Evolutionary conservation across 2,329 filamentous ascomycete genomes (phyloP).

Genomic region (Ceratocystis cubensis): DNA sequence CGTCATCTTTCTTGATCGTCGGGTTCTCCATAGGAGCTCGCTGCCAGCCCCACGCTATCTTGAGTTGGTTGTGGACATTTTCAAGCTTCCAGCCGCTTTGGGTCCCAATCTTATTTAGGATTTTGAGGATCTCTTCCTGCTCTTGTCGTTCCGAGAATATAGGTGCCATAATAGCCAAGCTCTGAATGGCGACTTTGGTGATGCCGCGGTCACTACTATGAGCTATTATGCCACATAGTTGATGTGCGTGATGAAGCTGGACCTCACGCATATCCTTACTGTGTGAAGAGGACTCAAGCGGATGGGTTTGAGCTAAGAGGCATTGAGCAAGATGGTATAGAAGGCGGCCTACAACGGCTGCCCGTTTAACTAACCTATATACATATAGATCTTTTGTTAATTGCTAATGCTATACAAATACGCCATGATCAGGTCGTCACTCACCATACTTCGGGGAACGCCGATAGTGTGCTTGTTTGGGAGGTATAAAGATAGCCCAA

Average conservation of each 20-base stretch:
- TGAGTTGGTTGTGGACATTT: constrained; percentile 60
- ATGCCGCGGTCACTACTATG: constrained; percentile 73
- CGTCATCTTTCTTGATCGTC: background rate
- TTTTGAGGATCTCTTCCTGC: constrained; percentile 67
- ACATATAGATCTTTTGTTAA: background rate
- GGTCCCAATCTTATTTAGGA: constrained; percentile 61
- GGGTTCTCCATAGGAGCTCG: background rate
- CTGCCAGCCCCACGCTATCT: constrained; percentile 65
- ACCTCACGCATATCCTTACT: constrained; percentile 56
- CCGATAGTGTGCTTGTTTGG: constrained; percentile 54
- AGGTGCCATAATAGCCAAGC: constrained; percentile 63
- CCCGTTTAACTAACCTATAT: constrained; percentile 63
- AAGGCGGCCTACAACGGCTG: constrained; percentile 67
- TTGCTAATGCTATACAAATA: background rate
- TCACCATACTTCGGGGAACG: constrained; percentile 78
- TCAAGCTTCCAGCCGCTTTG: constrained; percentile 69
- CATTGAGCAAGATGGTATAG: constrained; percentile 84
- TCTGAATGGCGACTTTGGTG: constrained; percentile 64
- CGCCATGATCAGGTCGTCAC: constrained; percentile 25
- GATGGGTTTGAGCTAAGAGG: constrained; percentile 68
- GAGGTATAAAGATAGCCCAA: constrained; percentile 62
- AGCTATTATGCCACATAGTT: constrained; percentile 80
- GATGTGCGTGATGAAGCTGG: constrained; percentile 62
- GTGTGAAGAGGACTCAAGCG: constrained; percentile 46
- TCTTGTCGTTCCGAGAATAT: constrained; percentile 56